Evolutionary conservation across 1,284 basidiomycete genomes (phyloP).

Genomic region (Ceratobasidium sp.): DNA sequence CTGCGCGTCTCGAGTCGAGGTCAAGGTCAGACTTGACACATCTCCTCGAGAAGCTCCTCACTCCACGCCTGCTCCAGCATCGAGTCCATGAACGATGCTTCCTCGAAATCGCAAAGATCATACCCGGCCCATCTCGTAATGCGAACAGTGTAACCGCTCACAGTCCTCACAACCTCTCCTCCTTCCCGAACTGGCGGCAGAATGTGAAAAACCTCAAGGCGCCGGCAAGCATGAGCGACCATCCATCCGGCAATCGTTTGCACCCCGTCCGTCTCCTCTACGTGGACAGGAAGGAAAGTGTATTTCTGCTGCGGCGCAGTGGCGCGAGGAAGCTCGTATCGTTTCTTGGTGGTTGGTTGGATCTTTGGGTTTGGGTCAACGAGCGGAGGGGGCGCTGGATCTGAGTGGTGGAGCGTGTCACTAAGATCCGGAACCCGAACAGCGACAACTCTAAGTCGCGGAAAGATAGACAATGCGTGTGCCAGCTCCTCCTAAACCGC

Average conservation of each 20-base stretch:
- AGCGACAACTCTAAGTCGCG: conserved; percentile 9
- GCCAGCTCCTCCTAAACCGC: conserved; percentile 21
- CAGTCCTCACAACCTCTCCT: conserved; percentile 20
- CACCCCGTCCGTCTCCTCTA: conserved; percentile 23
- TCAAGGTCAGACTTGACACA: conserved; percentile 3
- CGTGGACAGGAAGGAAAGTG: conserved; percentile 19
- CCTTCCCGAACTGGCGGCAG: conserved; percentile 10
- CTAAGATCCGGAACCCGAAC: conserved; percentile 32
- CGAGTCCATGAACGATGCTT: conserved; percentile 22
- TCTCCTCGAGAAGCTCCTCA: conserved; percentile 14
- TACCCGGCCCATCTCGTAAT: conserved; percentile 36
- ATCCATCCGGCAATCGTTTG: conserved; percentile 32
- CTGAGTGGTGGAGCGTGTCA: conserved; percentile 26
- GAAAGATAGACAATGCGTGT: conserved; percentile 15
- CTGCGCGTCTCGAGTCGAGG: not conserved
- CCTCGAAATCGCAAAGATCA: conserved; percentile 28
- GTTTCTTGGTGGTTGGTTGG: conserved; percentile 9
- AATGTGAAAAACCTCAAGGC: conserved; percentile 31
- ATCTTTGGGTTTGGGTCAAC: conserved; percentile 31
- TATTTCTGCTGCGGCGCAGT: conserved; percentile 3
- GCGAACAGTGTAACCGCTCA: conserved; percentile 25
- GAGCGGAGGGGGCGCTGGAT: conserved; percentile 19
- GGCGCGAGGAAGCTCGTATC: conserved; percentile 17
- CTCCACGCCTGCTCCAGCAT: conserved; percentile 25
- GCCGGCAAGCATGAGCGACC: conserved; percentile 30